Base-by-base conservation (phyloP, 1,284 basidiomycete species). In the Meira nashicola region DNA sequence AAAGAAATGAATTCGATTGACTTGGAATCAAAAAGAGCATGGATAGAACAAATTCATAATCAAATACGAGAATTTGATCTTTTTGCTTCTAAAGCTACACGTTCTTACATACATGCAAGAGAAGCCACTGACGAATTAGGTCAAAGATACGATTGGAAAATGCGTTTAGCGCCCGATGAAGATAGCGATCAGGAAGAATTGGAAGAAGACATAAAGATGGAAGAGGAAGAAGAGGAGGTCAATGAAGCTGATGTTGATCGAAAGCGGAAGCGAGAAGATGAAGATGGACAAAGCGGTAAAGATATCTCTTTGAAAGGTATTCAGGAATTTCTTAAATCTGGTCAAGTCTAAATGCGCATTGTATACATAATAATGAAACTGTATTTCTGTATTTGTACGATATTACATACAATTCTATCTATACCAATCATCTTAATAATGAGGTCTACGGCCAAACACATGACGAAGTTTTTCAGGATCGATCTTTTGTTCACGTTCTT, bases 401-500 rank as follows among this genome's bases (percentile, higher is more conserved):
- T 4, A 33, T 33, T 33, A 4, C 8, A 33, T 33, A 33, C 28
- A 33, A 3, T 33, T 4, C 8, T 4, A 33, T 33, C 28, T 33
- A 33, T 33, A 33, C 28, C 28, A 33, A 8, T 33, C 28, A 4
- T 33, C 28, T 48, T 17, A 48, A 23, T 53, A 53, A 6, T 2
- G 7, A 15, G 57, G 50, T 19, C 54, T 5, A 23, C 57, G 15
- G 28, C 39, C 65, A 19, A 71, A 47, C 14, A 66, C 65, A n/a
- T 58, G 59, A 54, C 59, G 60, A 57, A 69, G 57, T 60, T 61
- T 60, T 2, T 43, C 54, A 0, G 64, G 60, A 9, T 58, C 38
- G 6, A 70, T 39, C 39, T 71, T 69, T 44, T 63, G 60, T 43
- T 59, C 2, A 9, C 67, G 51, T 10, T 63, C 44, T 7, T 62